Percentiles rank a stretch among this genome's conserved stretches.
Evolutionary conservation across 192 early-diverging fungal genomes (phyloP).

Genomic region (Coemansia sp.): DNA sequence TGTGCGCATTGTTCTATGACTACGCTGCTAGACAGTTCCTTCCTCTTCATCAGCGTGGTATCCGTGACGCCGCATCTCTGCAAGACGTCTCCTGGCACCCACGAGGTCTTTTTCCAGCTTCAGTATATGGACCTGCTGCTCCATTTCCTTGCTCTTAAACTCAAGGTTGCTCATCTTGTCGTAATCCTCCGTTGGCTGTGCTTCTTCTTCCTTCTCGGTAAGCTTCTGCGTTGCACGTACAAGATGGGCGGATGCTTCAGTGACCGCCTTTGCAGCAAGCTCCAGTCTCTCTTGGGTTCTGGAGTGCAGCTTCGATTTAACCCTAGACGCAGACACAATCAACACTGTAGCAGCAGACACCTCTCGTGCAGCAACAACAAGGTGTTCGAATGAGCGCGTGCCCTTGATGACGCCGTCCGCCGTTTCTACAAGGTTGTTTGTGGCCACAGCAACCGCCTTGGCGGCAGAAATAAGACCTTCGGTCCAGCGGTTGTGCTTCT

Average conservation of each 20-base stretch:
- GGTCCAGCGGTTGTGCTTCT: conserved; percentile 99
- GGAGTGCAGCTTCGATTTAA: conserved; percentile 90
- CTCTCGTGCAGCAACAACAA: conserved; percentile 97
- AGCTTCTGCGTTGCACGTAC: conserved; percentile 91
- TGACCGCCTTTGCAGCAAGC: conserved; percentile 89
- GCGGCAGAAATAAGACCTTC: conserved; percentile 98
- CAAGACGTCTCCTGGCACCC: conserved; percentile 81
- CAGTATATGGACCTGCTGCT: conserved; percentile 95
- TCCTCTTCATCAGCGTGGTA: conserved; percentile 64
- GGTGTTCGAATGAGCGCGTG: conserved; percentile 88
- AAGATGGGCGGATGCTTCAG: conserved; percentile 85
- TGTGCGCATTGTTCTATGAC: not conserved
- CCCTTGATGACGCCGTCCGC: conserved; percentile 95
- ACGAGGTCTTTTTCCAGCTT: conserved; percentile 92
- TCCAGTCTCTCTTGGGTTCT: conserved; percentile 94
- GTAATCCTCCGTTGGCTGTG: conserved; percentile 58
- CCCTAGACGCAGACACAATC: conserved; percentile 92
- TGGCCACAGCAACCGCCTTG: conserved; percentile 92
- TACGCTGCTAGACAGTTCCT: conserved; percentile 11
- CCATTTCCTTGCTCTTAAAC: conserved; percentile 96
- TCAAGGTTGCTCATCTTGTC: conserved; percentile 84
- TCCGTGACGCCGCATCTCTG: conserved; percentile 87
- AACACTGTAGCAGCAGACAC: conserved; percentile 96
- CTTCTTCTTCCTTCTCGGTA: conserved; percentile 71
- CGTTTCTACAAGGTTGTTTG: conserved; percentile 87